Base-by-base conservation (phyloP, 1,284 basidiomycete species). In the Ustanciosporium gigantosporum region DNA sequence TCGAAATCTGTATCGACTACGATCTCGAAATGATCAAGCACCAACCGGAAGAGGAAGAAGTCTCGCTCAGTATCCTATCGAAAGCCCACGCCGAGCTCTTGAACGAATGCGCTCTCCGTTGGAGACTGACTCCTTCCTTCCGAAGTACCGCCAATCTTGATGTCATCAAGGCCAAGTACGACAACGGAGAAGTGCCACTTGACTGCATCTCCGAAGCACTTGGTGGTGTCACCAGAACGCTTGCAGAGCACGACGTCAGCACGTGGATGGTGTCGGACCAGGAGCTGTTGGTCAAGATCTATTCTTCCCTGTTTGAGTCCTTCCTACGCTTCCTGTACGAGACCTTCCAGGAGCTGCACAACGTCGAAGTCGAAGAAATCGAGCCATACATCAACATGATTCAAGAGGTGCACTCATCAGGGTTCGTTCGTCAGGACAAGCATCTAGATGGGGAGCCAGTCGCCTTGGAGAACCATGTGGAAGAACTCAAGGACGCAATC, bases 1-100 rank as follows among this genome's bases (percentile, higher is more conserved):
- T 97, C 21, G 88, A 90, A 69, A 82, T 85, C 42, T 94, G 92
- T 74, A 84, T 99, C 36, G 83, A 88, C 25, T 83, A 84, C 34
- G 95, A 99, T 78, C 81, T 98, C 40, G 90, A 93, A 73, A 84
- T 87, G 27, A 92, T 98, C 87, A 83, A 88, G 50, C 87, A 88
- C 36, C 86, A 96, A 25, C 88, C 91, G 25, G 94, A 96, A 66
- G 90, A 92, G 68, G 91, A 97, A 66, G 92, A 98, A 79, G 94
- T 99, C 3, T 91, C 91, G 1, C 81, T 98, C 24, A 90, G 90
- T 9, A 97, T 99, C 46, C 80, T 99, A n/a, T 91, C 90, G 0
- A 74, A 84, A 1, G 75, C 83, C 15, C 91, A 97, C 76, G 82
- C 90, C 35, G 87, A 90, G 47, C 81, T 98, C 25, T 84, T 97